Evolutionary conservation across 495 filamentous ascomycete species (phyloP).

Genomic region (Penicillium nucicola): DNA sequence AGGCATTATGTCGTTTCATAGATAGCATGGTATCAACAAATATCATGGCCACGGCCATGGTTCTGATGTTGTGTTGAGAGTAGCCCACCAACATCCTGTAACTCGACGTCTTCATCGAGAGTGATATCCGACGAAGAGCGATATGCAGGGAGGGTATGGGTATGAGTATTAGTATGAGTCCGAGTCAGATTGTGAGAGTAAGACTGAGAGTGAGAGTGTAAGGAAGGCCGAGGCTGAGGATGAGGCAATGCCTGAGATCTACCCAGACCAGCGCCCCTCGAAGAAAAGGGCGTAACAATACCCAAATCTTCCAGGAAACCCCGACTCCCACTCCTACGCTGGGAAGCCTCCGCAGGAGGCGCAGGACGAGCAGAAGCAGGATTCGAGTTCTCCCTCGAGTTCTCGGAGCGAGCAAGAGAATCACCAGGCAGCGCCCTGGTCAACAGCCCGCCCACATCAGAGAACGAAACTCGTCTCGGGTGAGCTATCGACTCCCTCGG

Average conservation of each 20-base stretch:
- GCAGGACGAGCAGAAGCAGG: not conserved
- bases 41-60: too few relatives aligned
- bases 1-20: not conserved
- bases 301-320: constrained; percentile 59
- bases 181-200: too few relatives aligned
- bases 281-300: constrained; percentile 14
- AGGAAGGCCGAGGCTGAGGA: constrained; percentile 16
- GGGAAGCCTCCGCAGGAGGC: not conserved
- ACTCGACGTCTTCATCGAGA: constrained; percentile 28
- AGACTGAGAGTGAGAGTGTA: not conserved
- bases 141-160: constrained; percentile 18
- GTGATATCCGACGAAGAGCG: constrained; percentile 23
- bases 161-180: not conserved
- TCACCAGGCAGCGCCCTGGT: constrained; percentile 5
- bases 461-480: constrained; percentile 58
- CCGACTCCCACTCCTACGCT: constrained; percentile 42
- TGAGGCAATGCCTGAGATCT: constrained; percentile 19
- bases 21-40: constrained; percentile 2
- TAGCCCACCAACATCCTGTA: constrained; percentile 56
- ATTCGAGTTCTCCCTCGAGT: too few relatives aligned
- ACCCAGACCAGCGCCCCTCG: too few relatives aligned
- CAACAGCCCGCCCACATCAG: constrained; percentile 68
- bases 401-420: not conserved
- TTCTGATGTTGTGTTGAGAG: constrained; percentile 22
- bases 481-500: constrained; percentile 18